Percentiles rank a stretch among this genome's conserved stretches.
Evolutionary conservation across 148 eudicot genomes (phyloP).

Genomic region (Rhododendron vialii): DNA sequence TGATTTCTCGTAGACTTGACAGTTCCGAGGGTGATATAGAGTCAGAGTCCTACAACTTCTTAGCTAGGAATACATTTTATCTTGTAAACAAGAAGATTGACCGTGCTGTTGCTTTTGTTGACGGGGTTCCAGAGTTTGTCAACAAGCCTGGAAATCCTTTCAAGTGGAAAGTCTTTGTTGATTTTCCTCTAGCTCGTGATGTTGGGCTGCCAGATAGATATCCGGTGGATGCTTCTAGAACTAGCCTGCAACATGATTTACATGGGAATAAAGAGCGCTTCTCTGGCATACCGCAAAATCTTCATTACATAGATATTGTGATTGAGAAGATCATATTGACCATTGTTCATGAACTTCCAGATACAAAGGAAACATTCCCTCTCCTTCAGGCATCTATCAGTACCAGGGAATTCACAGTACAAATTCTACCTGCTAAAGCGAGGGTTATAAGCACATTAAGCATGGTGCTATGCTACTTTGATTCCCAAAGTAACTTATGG

Average conservation of each 20-base stretch:
- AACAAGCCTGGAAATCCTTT: constrained; percentile 80
- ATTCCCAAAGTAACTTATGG: constrained; percentile 64
- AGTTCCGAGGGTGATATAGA: constrained; percentile 52
- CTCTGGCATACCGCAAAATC: constrained; percentile 21
- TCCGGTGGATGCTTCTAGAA: constrained; percentile 22
- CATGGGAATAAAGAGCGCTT: constrained; percentile 22
- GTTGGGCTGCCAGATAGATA: constrained; percentile 19
- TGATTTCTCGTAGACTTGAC: constrained; percentile 42
- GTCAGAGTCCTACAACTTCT: constrained; percentile 37
- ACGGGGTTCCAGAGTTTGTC: constrained; percentile 83
- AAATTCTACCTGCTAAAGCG: constrained; percentile 48
- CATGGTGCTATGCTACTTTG: constrained; percentile 52
- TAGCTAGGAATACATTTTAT: constrained; percentile 52
- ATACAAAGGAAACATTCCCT: constrained; percentile 58
- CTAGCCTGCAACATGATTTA: constrained; percentile 15
- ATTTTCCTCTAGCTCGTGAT: constrained; percentile 35
- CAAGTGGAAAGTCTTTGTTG: constrained; percentile 71
- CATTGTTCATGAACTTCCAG: constrained; percentile 69
- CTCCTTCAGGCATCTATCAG: constrained; percentile 66
- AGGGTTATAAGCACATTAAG: constrained; percentile 67
- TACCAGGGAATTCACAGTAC: constrained; percentile 50
- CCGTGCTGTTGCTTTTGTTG: constrained; percentile 64
- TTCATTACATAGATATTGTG: constrained; percentile 46
- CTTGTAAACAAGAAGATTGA: constrained; percentile 81
- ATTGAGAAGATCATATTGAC: constrained; percentile 58